A percentile compares a stretch with the other conserved stretches of the same genome.
phyloP scores from a whole-genome alignment of 2,329 filamentous ascomycete species.

The Neopestalotiopsis sp. region DNA sequence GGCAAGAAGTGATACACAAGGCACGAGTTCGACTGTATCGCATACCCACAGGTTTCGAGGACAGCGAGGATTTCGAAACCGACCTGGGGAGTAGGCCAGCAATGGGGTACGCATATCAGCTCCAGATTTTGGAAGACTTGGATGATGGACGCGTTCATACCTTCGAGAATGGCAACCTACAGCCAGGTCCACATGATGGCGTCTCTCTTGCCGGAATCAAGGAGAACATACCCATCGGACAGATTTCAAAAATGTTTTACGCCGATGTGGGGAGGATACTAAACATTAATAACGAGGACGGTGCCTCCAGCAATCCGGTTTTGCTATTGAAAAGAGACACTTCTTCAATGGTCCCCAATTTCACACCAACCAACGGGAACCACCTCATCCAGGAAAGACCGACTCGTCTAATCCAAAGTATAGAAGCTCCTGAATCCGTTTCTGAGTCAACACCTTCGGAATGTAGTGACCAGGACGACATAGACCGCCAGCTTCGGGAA shows the following conservation, averaged over 20 bases:
- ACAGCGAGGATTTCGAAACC: conserved; percentile 14
- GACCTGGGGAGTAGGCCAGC: conserved; percentile 40
- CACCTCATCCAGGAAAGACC: conserved; percentile 29
- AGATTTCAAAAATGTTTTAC: conserved; percentile 90
- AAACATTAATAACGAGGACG: conserved; percentile 68
- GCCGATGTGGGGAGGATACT: conserved; percentile 88
- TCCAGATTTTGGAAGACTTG: conserved; percentile 83
- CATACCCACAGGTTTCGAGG: conserved; percentile 50
- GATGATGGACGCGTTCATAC: conserved; percentile 61
- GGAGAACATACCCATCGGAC: conserved; percentile 57
- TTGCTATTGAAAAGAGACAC: conserved; percentile 75
- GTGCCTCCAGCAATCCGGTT: conserved; percentile 74
- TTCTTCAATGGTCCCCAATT: conserved; percentile 35
- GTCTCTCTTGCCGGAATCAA: conserved; percentile 51
- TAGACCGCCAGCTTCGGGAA: conserved; percentile 51
- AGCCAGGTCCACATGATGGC: conserved; percentile 42
- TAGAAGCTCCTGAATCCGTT: conserved; percentile 18
- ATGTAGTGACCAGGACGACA: conserved; percentile 45
- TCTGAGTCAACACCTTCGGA: conserved; percentile 31
- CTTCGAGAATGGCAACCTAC: conserved; percentile 35
- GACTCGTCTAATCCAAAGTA: conserved; percentile 21
- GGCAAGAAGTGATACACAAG: conserved; percentile 98
- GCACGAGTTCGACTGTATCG: conserved; percentile 81
- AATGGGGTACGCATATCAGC: conserved; percentile 71
- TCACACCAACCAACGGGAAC: neutral